Evolutionary conservation across 805 yeast genomes (phyloP).

Genomic region (Ogataea chonburiensis): DNA sequence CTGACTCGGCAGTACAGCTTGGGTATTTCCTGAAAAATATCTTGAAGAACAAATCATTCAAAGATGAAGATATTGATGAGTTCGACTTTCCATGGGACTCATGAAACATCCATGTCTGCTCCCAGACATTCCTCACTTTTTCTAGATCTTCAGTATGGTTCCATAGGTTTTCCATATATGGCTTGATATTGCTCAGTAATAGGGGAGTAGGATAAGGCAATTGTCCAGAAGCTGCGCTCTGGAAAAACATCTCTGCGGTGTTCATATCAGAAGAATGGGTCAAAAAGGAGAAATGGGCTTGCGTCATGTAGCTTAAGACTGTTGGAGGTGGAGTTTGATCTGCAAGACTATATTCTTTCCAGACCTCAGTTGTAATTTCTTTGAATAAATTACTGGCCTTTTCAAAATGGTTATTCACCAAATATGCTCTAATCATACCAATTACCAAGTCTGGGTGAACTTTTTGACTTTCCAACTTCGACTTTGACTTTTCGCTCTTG

Average conservation of each 20-base stretch:
- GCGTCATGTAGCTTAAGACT: constrained; percentile 54
- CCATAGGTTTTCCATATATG: constrained; percentile 62
- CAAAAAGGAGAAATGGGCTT: constrained; percentile 74
- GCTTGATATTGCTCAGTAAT: constrained; percentile 69
- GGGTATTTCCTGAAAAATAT: constrained; percentile 66
- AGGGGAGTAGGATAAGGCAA: constrained; percentile 71
- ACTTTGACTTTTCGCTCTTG: constrained; percentile 27
- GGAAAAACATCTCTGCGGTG: constrained; percentile 72
- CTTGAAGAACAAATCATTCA: constrained; percentile 66
- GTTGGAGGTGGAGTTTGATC: constrained; percentile 28
- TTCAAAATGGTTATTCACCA: constrained; percentile 59
- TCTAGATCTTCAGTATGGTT: constrained; percentile 53
- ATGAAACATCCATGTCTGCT: constrained; percentile 53
- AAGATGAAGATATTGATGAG: constrained; percentile 67
- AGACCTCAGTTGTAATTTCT: constrained; percentile 51
- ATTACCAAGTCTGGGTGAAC: constrained; percentile 50
- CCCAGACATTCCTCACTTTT: constrained; percentile 61
- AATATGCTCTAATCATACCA: constrained; percentile 72
- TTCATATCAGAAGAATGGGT: constrained; percentile 70
- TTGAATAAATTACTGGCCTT: constrained; percentile 64
- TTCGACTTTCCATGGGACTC: constrained; percentile 46
- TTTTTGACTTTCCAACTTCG: constrained; percentile 10
- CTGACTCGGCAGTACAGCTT: constrained; percentile 51
- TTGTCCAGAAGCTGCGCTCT: constrained; percentile 61
- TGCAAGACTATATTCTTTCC: constrained; percentile 27